Conservation (phyloP, 345 rosid genomes). For the Sisymbrium altissimum region DNA sequence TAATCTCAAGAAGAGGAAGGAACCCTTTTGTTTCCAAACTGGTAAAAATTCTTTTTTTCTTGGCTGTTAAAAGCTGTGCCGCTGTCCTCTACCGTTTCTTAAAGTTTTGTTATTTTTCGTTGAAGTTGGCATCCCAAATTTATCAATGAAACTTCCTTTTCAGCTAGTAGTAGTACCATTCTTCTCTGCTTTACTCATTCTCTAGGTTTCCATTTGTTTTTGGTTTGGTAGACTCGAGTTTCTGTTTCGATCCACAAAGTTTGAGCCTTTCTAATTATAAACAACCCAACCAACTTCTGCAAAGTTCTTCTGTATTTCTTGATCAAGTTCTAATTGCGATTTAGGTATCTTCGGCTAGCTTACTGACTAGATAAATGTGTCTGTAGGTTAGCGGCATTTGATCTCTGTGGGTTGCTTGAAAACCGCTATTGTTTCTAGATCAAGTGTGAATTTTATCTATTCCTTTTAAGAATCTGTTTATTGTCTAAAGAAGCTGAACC, state of each 20-base stretch:
- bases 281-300: not conserved
- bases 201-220: not conserved
- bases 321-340: slow-evolving; percentile 8
- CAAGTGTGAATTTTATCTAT: not conserved
- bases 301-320: slow-evolving; percentile 8
- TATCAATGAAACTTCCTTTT: slow-evolving; percentile 13
- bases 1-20: slow-evolving; percentile 9
- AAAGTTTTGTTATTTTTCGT: not conserved
- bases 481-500: slow-evolving; percentile 11
- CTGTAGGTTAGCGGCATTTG: slow-evolving; percentile 1
- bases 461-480: not conserved
- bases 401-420: slow-evolving; percentile 18
- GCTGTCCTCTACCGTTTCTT: not conserved
- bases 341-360: not conserved
- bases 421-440: not conserved
- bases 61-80: not conserved
- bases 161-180: not conserved
- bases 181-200: slow-evolving; percentile 22
- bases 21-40: slow-evolving; percentile 9
- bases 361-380: not conserved
- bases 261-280: slow-evolving; percentile 1
- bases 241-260: slow-evolving; percentile 1
- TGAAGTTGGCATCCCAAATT: slow-evolving; percentile 27
- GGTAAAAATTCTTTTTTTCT: slow-evolving; percentile 14
- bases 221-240: not conserved